Evolutionary conservation across 495 filamentous ascomycete genomes (phyloP), one percentile per base, ranked within the genome.

Genomic region (Polyplosphaeria fusca): DNA sequence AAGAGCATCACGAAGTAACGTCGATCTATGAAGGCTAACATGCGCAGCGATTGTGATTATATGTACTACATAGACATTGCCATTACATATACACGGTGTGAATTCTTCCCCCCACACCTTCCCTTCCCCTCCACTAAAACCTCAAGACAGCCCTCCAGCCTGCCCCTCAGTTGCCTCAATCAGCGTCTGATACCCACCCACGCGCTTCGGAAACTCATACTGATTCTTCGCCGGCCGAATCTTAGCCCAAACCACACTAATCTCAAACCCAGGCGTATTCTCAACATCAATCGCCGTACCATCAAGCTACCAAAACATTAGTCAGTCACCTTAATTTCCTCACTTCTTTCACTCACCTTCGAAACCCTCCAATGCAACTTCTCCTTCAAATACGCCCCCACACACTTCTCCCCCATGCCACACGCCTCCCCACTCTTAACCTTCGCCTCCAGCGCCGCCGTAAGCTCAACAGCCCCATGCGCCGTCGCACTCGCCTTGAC

Each of bases 391-490:
- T 78, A 80, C 4, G 61, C 67, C 42, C 68, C 68, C 4, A 81
- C 74, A 12, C 71, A 61, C 4, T 47, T 47, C 4, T 71, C 64
- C 13, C 73, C 61, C 26, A 86, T 65, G 35, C 73, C 74, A 12
- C 52, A 37, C 28, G 79, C 60, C 28, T 69, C 64, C 4, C 73
- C 73, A 3, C 49, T 61, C 27, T 59, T 50, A 3, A 73, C 65
- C 66, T 74, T 71, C 2, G 68, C 64, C 54, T 78, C 61, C 49
- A 87, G 64, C 12, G 72, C 73, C 5, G 73, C 69, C 2, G 79
- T 86, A 30, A 87, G 65, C 13, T 83, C 82, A 19, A 86, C 70
- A 1, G 78, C 79, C 3, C 79, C 80, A 14, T 76, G 70, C 0
- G 81, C 68, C n/a, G 66, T 41, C 0, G 69, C 28, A 19, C 20